Evolutionary conservation across 2,329 filamentous ascomycete genomes (phyloP).

Genomic region (Paraphoma sp.): DNA sequence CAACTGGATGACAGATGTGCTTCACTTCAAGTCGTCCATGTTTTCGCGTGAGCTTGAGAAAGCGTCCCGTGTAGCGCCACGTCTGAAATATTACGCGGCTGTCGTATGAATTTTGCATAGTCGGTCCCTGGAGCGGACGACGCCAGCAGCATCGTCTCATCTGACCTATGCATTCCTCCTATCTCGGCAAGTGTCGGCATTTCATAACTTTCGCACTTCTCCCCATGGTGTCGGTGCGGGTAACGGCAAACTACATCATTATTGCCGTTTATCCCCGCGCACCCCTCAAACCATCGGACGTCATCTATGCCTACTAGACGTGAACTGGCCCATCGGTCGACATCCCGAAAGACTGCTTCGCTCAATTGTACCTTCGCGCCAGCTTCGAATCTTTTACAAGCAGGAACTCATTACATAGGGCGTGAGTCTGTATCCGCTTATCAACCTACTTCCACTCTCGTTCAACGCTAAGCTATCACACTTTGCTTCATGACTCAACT

Average conservation of each 20-base stretch:
- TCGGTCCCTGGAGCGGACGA: too few relatives aligned
- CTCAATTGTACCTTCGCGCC: too few relatives aligned
- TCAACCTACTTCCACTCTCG: too few relatives aligned
- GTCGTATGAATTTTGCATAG: conserved; percentile 3
- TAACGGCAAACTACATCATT: background rate
- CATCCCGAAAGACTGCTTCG: background rate
- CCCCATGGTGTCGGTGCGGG: too few relatives aligned
- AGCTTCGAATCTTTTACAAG: too few relatives aligned
- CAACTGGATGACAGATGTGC: conserved; percentile 24
- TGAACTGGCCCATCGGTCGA: background rate
- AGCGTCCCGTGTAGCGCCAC: background rate
- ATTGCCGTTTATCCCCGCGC: conserved; percentile 15
- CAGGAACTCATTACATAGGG: too few relatives aligned
- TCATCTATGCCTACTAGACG: background rate
- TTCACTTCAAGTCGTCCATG: conserved; percentile 25
- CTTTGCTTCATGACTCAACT: too few relatives aligned
- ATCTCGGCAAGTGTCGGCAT: background rate
- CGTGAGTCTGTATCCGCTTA: too few relatives aligned
- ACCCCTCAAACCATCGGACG: background rate
- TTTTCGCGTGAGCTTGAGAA: conserved; percentile 5
- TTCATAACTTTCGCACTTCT: background rate
- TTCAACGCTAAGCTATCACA: too few relatives aligned
- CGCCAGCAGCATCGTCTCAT: too few relatives aligned
- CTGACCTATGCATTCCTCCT: background rate
- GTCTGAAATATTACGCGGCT: conserved; percentile 11